These are phyloP conservation scores for Wickerhamiella cacticola DNA, from an alignment of 805 yeast species.

Conservation along the genomic window DNA sequence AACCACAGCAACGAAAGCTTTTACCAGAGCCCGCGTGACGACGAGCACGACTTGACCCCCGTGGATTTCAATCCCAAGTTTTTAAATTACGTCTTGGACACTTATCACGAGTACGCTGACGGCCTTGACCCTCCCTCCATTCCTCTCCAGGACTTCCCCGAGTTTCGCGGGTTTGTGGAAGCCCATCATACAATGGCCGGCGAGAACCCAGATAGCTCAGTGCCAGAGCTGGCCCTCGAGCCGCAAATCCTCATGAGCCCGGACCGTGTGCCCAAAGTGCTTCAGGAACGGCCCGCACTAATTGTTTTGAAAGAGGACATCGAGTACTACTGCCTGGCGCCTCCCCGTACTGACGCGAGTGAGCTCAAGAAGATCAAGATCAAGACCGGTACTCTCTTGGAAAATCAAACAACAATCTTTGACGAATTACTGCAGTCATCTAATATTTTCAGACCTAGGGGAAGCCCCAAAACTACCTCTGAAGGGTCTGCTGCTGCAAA, in stretches of 20 bases:
- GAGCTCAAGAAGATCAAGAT: conserved; percentile 58
- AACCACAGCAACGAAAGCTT: conserved; percentile 14
- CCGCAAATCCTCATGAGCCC: conserved; percentile 16
- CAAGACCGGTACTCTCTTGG: conserved; percentile 57
- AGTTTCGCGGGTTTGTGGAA: conserved; percentile 16
- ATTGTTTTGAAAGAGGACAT: conserved; percentile 88
- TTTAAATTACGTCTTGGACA: conserved; percentile 60
- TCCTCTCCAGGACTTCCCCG: conserved; percentile 17
- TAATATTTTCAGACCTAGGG: not conserved
- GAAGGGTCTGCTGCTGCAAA: not conserved
- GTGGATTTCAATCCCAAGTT: conserved; percentile 82
- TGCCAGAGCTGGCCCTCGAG: conserved; percentile 12
- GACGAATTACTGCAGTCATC: conserved; percentile 43
- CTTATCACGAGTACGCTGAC: conserved; percentile 39
- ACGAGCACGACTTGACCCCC: conserved; percentile 20
- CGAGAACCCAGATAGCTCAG: conserved; percentile 12
- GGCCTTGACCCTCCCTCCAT: conserved; percentile 33
- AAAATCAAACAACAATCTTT: conserved; percentile 50
- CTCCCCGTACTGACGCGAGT: conserved; percentile 39
- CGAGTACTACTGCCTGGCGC: conserved; percentile 81
- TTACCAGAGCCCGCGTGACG: conserved; percentile 10
- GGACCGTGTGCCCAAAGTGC: conserved; percentile 36
- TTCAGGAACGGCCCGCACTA: conserved; percentile 74
- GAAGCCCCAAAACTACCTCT: not conserved
- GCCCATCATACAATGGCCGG: conserved; percentile 9